Evolutionary conservation across 441 rosid genomes (phyloP).

Genomic region (Codiaeum variegatum): DNA sequence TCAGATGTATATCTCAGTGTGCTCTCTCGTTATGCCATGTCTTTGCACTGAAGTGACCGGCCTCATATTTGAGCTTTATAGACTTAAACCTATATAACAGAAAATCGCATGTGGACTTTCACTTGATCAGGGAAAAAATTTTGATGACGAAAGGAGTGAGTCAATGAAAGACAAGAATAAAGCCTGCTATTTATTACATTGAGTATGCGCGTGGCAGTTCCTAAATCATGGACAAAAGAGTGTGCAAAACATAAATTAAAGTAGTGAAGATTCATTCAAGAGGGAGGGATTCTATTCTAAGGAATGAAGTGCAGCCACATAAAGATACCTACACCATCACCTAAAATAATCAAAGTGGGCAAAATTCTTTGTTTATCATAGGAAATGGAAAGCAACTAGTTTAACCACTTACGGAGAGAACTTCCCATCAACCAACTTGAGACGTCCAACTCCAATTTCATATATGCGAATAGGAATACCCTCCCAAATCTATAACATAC

Average conservation of each 20-base stretch:
- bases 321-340: neutral
- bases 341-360: neutral
- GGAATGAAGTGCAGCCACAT: neutral
- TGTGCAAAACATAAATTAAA: neutral
- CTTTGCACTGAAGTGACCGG: neutral
- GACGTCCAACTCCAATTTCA: conserved; percentile 83
- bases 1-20: neutral
- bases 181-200: neutral
- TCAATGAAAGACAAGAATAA: neutral
- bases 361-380: conserved; percentile 3
- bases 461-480: conserved; percentile 81
- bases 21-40: neutral
- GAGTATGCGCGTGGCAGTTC: neutral
- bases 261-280: neutral
- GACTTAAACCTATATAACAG: conserved; percentile 1
- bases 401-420: conserved; percentile 86
- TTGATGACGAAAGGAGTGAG: neutral
- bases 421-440: conserved; percentile 95
- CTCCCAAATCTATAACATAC: conserved; percentile 81
- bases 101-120: conserved; percentile 1
- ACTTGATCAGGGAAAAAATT: neutral
- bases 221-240: neutral
- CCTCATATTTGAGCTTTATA: neutral
- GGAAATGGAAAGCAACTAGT: conserved; percentile 12
- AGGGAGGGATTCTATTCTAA: neutral